Evolutionary conservation across 495 filamentous ascomycete genomes (phyloP).

Genomic region (Sordaria brevicollis): DNA sequence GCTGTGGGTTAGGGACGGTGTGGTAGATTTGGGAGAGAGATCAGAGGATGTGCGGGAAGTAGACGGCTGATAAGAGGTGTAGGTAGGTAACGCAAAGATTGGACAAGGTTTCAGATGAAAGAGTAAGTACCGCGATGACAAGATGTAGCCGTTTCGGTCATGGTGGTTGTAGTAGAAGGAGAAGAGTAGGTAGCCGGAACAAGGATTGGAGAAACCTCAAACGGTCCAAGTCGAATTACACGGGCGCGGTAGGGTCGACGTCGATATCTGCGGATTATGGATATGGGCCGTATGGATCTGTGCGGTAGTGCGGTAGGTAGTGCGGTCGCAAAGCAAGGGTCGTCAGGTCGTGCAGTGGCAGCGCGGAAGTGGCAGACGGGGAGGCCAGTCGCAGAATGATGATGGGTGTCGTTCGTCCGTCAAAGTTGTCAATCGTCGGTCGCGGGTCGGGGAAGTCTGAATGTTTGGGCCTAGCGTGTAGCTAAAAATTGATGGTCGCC

Average conservation of each 20-base stretch:
- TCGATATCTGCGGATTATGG: background rate
- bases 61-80: slow-evolving; percentile 7
- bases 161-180: slow-evolving; percentile 48
- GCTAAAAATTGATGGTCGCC: background rate
- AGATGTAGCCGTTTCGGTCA: slow-evolving; percentile 48
- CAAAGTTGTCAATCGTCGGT: background rate
- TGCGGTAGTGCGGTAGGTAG: background rate
- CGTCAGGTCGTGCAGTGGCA: background rate
- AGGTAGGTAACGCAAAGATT: background rate
- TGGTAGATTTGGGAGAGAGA: background rate
- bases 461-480: background rate
- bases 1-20: background rate
- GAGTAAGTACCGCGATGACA: slow-evolving; percentile 49
- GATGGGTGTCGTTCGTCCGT: no score
- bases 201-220: background rate
- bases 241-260: background rate
- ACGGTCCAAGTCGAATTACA: background rate
- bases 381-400: background rate
- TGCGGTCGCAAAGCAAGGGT: background rate
- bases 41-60: background rate
- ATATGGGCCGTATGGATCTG: background rate
- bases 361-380: no score
- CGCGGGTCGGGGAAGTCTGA: background rate
- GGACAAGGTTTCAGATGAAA: slow-evolving; percentile 2
- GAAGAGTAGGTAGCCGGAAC: background rate